Evolutionary conservation across 1,284 basidiomycete genomes (phyloP).

Genomic region (Ceratobasidium sp.): DNA sequence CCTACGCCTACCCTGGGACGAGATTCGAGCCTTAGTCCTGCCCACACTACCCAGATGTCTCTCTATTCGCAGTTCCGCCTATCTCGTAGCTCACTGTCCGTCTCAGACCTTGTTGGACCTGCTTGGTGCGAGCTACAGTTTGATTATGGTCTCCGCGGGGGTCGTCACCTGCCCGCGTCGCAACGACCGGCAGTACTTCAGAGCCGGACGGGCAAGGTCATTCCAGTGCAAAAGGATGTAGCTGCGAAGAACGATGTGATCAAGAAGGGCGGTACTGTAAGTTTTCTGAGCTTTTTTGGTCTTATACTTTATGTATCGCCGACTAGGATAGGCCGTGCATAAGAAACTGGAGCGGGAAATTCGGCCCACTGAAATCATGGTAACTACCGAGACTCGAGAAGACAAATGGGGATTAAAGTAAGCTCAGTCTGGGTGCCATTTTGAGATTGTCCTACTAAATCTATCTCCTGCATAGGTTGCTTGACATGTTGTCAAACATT

Average conservation of each 20-base stretch:
- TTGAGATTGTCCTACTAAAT: constrained; percentile 2
- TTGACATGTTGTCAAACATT: constrained; percentile 74
- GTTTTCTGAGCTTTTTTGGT: constrained; percentile 50
- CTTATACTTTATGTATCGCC: constrained; percentile 37
- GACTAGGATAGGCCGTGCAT: constrained; percentile 72
- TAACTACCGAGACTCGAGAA: constrained; percentile 67
- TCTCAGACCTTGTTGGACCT: constrained; percentile 65
- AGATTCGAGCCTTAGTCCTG: background rate
- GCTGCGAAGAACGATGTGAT: constrained; percentile 72
- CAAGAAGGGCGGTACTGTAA: constrained; percentile 72
- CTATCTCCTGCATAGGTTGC: constrained; percentile 60
- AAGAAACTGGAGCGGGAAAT: constrained; percentile 83
- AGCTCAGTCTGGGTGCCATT: constrained; percentile 49
- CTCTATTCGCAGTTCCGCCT: constrained; percentile 39
- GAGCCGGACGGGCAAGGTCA: constrained; percentile 74
- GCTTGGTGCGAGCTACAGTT: constrained; percentile 71
- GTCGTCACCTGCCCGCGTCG: constrained; percentile 59
- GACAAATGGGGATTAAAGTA: constrained; percentile 81
- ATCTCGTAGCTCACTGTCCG: constrained; percentile 53
- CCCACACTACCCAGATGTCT: constrained; percentile 7
- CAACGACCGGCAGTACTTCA: constrained; percentile 72
- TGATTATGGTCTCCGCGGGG: constrained; percentile 72
- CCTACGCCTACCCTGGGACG: constrained; percentile 46
- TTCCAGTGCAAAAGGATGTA: constrained; percentile 70
- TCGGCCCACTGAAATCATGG: constrained; percentile 68